A percentile compares a stretch with the other conserved stretches of the same genome.
Conservation (phyloP, 108 stramenopile genomes). For the Schizochytrium sp. region DNA sequence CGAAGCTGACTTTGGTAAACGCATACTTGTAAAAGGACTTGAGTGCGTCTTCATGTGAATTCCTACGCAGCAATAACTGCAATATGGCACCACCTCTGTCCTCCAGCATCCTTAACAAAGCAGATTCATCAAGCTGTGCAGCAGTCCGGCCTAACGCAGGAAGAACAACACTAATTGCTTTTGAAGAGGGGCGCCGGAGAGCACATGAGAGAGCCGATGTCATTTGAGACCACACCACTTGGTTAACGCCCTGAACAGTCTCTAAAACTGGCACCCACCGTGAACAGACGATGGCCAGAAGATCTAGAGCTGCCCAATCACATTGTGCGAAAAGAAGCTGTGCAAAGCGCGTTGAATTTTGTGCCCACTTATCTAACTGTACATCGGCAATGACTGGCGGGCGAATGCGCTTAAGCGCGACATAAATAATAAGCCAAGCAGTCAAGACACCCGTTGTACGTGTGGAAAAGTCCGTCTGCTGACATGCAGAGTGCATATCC, state of each 20-base stretch:
- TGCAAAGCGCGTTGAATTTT: not conserved
- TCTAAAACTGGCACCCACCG: constrained; percentile 11
- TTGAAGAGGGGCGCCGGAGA: not conserved
- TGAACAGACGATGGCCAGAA: not conserved
- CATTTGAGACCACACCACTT: not conserved
- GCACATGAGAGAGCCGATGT: not conserved
- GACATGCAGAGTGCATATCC: constrained; percentile 6
- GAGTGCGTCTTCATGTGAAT: not conserved
- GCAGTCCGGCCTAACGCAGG: not conserved
- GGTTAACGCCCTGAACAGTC: not conserved
- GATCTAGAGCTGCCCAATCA: constrained; percentile 24
- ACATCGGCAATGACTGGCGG: not conserved
- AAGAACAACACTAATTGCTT: not conserved
- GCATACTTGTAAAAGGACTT: constrained; percentile 1
- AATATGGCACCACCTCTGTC: not conserved
- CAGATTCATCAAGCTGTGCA: not conserved
- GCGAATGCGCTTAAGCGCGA: not conserved
- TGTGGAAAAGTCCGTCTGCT: not conserved
- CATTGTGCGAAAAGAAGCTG: not conserved
- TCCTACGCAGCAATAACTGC: not conserved
- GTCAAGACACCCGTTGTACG: constrained; percentile 29
- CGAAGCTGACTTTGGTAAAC: not conserved
- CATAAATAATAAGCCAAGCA: constrained; percentile 25
- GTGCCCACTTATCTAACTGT: constrained; percentile 22
- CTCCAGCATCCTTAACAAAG: not conserved